Conservation (phyloP, 306 rosid species). For the Quercus cerris region DNA sequence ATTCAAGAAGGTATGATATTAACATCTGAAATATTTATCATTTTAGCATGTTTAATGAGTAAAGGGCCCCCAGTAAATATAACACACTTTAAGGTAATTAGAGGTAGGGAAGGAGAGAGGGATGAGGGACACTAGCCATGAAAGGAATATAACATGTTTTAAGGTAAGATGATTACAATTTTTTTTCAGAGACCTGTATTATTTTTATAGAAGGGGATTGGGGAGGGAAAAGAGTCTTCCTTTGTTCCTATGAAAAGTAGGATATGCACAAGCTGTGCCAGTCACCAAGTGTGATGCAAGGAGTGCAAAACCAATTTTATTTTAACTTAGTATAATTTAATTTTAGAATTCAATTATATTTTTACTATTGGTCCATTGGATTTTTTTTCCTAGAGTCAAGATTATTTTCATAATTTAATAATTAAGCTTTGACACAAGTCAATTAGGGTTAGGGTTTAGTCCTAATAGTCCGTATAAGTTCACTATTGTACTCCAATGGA, state of each 20-base stretch:
- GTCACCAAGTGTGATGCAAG: too few relatives aligned
- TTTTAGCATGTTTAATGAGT: not conserved
- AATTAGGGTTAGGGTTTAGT: too few relatives aligned
- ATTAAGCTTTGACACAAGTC: too few relatives aligned
- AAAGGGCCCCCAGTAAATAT: not conserved
- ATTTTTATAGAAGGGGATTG: too few relatives aligned
- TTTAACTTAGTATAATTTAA: too few relatives aligned
- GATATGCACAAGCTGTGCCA: not conserved
- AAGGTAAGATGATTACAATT: not conserved
- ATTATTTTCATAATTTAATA: too few relatives aligned
- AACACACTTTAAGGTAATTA: not conserved
- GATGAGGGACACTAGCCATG: not conserved
- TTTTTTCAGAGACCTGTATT: not conserved
- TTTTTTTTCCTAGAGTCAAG: too few relatives aligned
- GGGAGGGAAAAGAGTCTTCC: not conserved
- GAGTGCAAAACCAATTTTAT: too few relatives aligned
- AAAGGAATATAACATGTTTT: not conserved
- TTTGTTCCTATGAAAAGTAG: not conserved
- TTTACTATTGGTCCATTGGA: too few relatives aligned
- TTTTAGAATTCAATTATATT: too few relatives aligned
- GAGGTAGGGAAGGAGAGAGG: not conserved
- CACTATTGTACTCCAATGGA: too few relatives aligned
- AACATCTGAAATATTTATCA: not conserved
- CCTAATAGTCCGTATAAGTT: too few relatives aligned
- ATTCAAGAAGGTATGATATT: not conserved